Evolutionary conservation across 257 asterid genomes (phyloP), one percentile per base, ranked within the genome.

Genomic region (Lithospermum erythrorhizon): DNA sequence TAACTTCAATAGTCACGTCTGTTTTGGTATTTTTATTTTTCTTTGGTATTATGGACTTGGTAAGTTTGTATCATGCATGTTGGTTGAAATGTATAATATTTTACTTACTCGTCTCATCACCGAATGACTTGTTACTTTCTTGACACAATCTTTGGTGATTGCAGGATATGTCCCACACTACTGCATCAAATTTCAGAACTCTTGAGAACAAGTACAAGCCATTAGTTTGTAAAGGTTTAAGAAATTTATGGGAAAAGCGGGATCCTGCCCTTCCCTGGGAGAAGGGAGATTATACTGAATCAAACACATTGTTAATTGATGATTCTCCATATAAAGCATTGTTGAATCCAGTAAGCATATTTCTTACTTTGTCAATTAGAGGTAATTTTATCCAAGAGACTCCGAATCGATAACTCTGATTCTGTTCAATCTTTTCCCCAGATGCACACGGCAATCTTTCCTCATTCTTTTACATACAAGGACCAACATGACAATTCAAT

Each of bases 271-370:
- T 77, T 64, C 94, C 86, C 10, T 85, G 97, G 97, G 75, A 81
- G 75, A 76, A 61, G 58, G 97, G 95, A 72, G 78, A 82, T 73
- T 89, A 84, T 75, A 54, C 87, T 63, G 91, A 84, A 76, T 77
- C 94, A 48, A 93, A 89, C 81, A 93, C 97, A 8, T 64, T 93
- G 61, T 73, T 89, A 63, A 49, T 93, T 68, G 97, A 93, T 59
- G 99, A 93, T 81, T 89, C 99, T 77, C 99, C 99, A 27, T 89
- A 93, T 79, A 89, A 93, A 75, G 94, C 99, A 64, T 81, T 93
- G 66, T 86, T 93, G 52, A 93, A 93, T 72, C 99, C 96, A 13
- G 99, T 93, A 79, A 74, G 85, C 62, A 62, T 49, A 19, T 55
- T n/a, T 24, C 21, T 1, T 45, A 65, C 61, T 61, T 60, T 45